Percentiles rank a stretch among this genome's conserved stretches.
These are phyloP conservation scores for Neurospora sublineolata DNA, from an alignment of 495 filamentous ascomycete species.

Conservation along the genomic window DNA sequence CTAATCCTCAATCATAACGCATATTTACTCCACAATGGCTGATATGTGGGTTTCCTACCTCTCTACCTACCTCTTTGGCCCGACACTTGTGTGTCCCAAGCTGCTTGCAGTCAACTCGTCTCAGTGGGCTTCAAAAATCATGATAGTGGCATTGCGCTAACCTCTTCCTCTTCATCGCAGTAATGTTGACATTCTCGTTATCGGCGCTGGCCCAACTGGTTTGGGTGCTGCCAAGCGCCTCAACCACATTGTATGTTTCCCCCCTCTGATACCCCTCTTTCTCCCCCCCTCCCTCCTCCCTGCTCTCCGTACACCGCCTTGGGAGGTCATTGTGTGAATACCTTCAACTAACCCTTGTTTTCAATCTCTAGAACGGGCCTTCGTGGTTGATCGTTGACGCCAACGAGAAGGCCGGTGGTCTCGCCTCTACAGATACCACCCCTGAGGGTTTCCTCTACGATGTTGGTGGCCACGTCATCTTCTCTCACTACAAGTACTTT, in stretches of 20 bases:
- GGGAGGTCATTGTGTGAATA: background rate
- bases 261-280: slow-evolving; percentile 12
- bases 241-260: slow-evolving; percentile 71
- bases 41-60: slow-evolving; percentile 19
- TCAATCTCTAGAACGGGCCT: slow-evolving; percentile 53
- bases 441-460: slow-evolving; percentile 98
- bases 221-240: slow-evolving; percentile 95
- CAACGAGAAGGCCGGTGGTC: slow-evolving; percentile 87
- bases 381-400: slow-evolving; percentile 95
- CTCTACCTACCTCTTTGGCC: background rate
- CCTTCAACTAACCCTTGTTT: slow-evolving; percentile 15
- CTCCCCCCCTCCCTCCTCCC: slow-evolving; percentile 13
- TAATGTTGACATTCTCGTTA: slow-evolving; percentile 92
- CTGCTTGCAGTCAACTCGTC: background rate
- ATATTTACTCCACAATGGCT: slow-evolving; percentile 18
- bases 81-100: background rate
- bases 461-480: slow-evolving; percentile 98
- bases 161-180: slow-evolving; percentile 28
- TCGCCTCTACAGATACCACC: slow-evolving; percentile 92
- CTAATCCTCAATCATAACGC: background rate
- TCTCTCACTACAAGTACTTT: slow-evolving; percentile 99
- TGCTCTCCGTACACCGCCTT: background rate
- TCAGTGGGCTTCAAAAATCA: slow-evolving; percentile 5
- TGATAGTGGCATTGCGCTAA: slow-evolving; percentile 9
- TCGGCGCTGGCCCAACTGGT: slow-evolving; percentile 94